Evolutionary conservation across 169 alveolate genomes (phyloP), one percentile per base, ranked within the genome.

Genomic region (Eimeria nieschulzi): DNA sequence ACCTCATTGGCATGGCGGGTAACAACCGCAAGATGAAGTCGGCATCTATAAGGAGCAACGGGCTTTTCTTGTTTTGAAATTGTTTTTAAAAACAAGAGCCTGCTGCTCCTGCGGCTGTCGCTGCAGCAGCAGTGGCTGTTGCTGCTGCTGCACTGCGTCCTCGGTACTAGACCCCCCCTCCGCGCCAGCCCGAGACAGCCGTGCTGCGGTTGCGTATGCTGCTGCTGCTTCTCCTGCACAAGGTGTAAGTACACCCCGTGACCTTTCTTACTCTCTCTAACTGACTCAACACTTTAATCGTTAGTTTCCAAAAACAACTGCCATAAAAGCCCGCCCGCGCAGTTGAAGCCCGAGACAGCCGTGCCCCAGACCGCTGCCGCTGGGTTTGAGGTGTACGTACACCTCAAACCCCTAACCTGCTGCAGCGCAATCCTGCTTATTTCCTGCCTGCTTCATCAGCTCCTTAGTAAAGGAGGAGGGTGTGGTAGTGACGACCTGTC

Each of bases 161-260:
- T 59, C 68, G 23, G 23, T 12, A 59, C 68, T 59, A 59, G 68
- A 59, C 68, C 68, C 68, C 68, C 68, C 68, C 68, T 59, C 46
- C 46, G 68, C 68, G 68, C 68, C 68, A 59, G 68, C 68, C 68
- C 68, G 68, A 59, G 68, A 59, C 68, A 59, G 68, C 68, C 68
- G 68, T 59, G 68, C 68, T 59, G 68, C 68, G 68, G 68, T 5
- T 15, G 15, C 68, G n/a, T 12, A 12, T 12, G 68, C 68, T 15
- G 68, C 68, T 15, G 68, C n/a, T 59, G 68, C 68, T 19, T 12
- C 68, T 59, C 68, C 68, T 59, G 15, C 23, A 12, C 68, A 59
- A 59, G 68, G 68, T 59, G 68, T 15, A 59, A 15, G 68, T 19
- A 59, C 68, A 59, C n/a, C n/a, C 68, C 68, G 23, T 59, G 68